These are phyloP conservation scores for Antrodiella citrinella DNA, from an alignment of 768 basidiomycete species.

Conservation along the genomic window DNA sequence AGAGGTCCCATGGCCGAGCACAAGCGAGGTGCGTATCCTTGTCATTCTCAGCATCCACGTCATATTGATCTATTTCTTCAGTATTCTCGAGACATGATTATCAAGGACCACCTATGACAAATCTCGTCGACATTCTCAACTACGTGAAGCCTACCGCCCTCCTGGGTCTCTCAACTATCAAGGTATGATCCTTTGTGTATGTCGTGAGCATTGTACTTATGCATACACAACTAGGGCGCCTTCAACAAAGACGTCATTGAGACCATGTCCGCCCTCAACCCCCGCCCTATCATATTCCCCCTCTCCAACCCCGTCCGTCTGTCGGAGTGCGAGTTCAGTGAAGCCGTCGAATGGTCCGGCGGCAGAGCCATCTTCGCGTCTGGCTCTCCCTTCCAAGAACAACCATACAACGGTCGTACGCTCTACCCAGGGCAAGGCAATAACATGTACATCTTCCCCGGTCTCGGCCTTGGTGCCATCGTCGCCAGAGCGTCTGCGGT, in stretches of 20 bases:
- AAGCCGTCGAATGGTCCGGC: constrained; percentile 62
- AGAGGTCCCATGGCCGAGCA: constrained; percentile 72
- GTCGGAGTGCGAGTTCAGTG: constrained; percentile 73
- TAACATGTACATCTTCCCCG: constrained; percentile 86
- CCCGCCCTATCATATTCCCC: constrained; percentile 86
- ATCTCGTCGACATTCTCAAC: constrained; percentile 70
- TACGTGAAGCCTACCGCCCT: constrained; percentile 85
- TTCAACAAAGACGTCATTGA: constrained; percentile 67
- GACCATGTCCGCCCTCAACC: constrained; percentile 72
- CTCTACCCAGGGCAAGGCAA: constrained; percentile 87
- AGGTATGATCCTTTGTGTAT: constrained; percentile 28
- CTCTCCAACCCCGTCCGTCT: constrained; percentile 83
- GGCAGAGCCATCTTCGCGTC: constrained; percentile 81
- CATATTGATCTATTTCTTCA: constrained; percentile 20
- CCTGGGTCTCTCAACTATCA: constrained; percentile 82
- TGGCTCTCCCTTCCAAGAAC: constrained; percentile 76
- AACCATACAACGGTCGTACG: constrained; percentile 43
- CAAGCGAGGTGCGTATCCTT: constrained; percentile 57
- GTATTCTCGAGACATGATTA: constrained; percentile 83
- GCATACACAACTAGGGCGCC: constrained; percentile 41
- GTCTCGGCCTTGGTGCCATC: constrained; percentile 74
- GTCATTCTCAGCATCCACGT: no score
- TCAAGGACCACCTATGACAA: constrained; percentile 61
- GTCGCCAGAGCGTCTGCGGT: constrained; percentile 59
- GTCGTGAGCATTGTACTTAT: not conserved